phyloP scores from a whole-genome alignment of 176 grass and related monocot genomes.

The Elymus sibiricus region DNA sequence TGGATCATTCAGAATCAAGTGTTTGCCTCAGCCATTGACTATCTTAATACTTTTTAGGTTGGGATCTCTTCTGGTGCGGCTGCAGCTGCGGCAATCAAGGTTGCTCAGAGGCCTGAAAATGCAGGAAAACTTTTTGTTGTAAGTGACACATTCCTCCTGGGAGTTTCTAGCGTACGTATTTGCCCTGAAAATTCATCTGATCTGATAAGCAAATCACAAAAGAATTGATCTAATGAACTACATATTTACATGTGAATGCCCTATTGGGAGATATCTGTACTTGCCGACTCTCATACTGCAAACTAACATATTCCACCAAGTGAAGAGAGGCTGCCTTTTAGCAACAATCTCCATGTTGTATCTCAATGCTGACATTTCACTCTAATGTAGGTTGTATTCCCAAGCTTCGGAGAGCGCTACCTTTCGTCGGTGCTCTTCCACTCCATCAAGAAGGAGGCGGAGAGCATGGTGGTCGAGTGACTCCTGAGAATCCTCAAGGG shows the following conservation, averaged over 20 bases:
- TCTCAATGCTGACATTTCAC: neutral
- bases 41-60: conserved; percentile 45
- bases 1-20: neutral
- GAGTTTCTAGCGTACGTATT: neutral
- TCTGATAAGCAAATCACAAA: neutral
- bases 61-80: conserved; percentile 91
- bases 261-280: neutral
- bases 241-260: neutral
- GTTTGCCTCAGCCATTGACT: neutral
- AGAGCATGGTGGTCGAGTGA: conserved; percentile 59
- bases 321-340: neutral
- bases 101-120: conserved; percentile 79
- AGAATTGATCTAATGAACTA: neutral
- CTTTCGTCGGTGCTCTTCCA: conserved; percentile 61
- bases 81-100: conserved; percentile 60
- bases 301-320: neutral
- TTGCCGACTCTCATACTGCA: neutral
- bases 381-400: conserved; percentile 45
- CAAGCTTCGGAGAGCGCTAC: conserved; percentile 65
- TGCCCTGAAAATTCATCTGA: neutral
- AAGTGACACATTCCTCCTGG: conserved; percentile 33
- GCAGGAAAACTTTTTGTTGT: conserved; percentile 86
- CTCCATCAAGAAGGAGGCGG: conserved; percentile 61
- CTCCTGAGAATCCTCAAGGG: neutral
- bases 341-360: neutral